Evolutionary conservation across 208 protist genomes (phyloP), one percentile per base, ranked within the genome.

Genomic region (Entamoeba invadens): DNA sequence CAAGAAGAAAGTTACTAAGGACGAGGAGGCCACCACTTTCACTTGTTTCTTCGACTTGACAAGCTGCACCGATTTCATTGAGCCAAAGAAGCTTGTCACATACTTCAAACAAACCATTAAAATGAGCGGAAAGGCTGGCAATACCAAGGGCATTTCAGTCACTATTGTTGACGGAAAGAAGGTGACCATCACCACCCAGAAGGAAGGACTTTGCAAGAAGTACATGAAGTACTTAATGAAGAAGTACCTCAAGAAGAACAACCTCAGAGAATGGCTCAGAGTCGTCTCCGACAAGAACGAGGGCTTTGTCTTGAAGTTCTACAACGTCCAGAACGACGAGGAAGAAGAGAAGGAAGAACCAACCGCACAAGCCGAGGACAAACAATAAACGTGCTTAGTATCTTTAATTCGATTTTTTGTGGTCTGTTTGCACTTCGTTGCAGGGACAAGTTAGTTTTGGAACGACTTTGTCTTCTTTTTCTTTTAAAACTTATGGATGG

Each of bases 221-320:
- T 94, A 94, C 46, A 18, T 94, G 16, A 94, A 94, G 50, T 94
- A 94, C 42, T 92, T 94, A 35, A 91, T 93, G 44, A 93, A 94
- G 92, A 38, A 93, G 25, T 94, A 46, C 91, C 93, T 94, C 5
- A 93, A 94, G 92, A 68, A 93, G 35, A 93, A 44, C 35, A 44
- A 44, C 46, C 46, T 94, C 38, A 44, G 92, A 94, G 94, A 94
- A 42, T 94, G 31, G 87, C 25, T 94, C 8, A 77, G 94, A 77
- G 92, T 94, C 45, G 10, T 94, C 42, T 12, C 94, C n/a, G 45
- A 93, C 38, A 47, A 91, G 25, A 92, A 93, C 12, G 93, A 93
- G 14, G 42, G 42, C 4, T 94, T 94, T 72, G 93, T 92, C 45
- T 18, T 94, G 21, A n/a, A 47, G 25, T 94, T 92, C 93, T 94